Evolutionary conservation across 768 basidiomycete genomes (phyloP).

Genomic region (Phanerodontia chrysosporium): DNA sequence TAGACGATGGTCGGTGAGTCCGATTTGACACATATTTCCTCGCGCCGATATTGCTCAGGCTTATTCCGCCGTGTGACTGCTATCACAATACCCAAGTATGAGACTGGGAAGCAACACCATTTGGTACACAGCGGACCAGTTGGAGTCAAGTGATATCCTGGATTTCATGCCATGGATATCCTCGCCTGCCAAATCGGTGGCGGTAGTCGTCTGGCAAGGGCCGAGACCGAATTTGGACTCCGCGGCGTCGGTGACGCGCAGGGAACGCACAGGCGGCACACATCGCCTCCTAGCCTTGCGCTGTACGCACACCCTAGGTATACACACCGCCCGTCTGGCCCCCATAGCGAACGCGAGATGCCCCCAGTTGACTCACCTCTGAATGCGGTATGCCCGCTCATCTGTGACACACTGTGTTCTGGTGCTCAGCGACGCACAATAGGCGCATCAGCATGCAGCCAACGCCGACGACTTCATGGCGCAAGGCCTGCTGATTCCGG

Average conservation of each 20-base stretch:
- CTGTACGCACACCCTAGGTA: background rate
- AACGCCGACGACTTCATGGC: slow-evolving; percentile 71
- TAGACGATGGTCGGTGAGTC: slow-evolving; percentile 5
- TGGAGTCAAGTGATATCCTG: no score
- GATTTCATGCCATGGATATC: no score
- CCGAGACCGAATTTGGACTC: background rate
- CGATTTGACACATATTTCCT: slow-evolving; percentile 9
- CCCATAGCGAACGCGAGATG: slow-evolving; percentile 12
- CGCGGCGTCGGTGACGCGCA: background rate
- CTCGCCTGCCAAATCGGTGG: no score
- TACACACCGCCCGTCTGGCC: background rate
- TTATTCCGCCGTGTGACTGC: no score
- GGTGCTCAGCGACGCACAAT: slow-evolving; percentile 9
- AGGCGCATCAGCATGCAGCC: slow-evolving; percentile 82
- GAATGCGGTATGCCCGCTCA: slow-evolving; percentile 17
- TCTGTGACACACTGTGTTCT: background rate
- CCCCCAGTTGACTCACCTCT: slow-evolving; percentile 21
- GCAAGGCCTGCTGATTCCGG: slow-evolving; percentile 66
- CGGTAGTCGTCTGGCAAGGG: background rate
- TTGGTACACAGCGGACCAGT: no score
- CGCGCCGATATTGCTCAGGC: background rate
- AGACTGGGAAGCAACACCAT: no score
- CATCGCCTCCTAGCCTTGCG: background rate
- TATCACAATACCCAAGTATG: no score
- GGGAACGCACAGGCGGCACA: background rate